Evolutionary conservation across 805 yeast genomes (phyloP), one percentile per base, ranked within the genome.

Genomic region (Kodamaea leandrae): DNA sequence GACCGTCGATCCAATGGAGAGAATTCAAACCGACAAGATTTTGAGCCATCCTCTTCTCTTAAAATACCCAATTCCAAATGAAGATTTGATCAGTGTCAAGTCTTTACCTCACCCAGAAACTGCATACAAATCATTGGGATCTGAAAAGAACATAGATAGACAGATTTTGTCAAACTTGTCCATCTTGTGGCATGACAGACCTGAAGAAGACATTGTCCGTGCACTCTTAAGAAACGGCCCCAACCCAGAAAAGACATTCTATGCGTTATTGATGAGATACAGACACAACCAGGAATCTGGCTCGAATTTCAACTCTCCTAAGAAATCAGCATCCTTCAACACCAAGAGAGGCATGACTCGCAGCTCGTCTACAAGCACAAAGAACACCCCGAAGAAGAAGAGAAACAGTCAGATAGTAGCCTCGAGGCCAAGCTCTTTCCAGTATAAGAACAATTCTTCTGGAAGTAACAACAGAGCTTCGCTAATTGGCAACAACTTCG

Each of bases 11-110:
- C 96, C 96, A 4, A 69, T 65, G 20, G 72, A 77, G 49, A 76
- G 97, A 64, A 76, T 87, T 25, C 70, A 78, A 35, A 86, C 93
- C 4, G 76, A 75, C 17, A 74, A 76, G 37, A 83, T 89, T 16
- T 65, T 86, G 35, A 53, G 61, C 28, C 87, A 82, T 60, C 78
- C 80, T 8, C 68, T 82, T 42, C 56, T 80, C 39, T 50, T 46
- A 36, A 77, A 77, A 55, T 77, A 77, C 50, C 79, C 80, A 5
- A 67, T 68, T 39, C 66, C 71, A 8, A 63, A 66, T 43, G 69
- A 69, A 51, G 76, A 71, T 50, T 64, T 69, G 42, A 72, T 56
- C 47, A 64, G 58, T 64, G 72, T 66, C 24, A 64, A 61, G 43
- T 64, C 71, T 29, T 66, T 78, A 45, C 83, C 83, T 2, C 77